Conservation (phyloP, 2,329 filamentous ascomycete genomes). For the Fusarium sp. region DNA sequence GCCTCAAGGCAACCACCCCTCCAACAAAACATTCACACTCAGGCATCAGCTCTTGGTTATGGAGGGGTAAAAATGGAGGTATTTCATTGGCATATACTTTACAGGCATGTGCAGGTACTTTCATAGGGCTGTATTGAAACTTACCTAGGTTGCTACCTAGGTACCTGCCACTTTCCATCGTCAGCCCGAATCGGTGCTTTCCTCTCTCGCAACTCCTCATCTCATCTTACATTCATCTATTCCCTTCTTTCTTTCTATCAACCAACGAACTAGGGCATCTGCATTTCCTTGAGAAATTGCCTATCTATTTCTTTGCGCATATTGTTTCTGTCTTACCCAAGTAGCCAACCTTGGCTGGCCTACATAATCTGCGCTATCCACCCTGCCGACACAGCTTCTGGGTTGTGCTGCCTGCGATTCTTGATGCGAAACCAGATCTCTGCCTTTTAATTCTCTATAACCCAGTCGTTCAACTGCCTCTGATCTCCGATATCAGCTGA, state of each 20-base stretch:
- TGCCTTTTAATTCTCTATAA: neutral
- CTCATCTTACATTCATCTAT: conserved; percentile 6
- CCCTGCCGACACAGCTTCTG: conserved; percentile 3
- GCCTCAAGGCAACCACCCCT: conserved; percentile 33
- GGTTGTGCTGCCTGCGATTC: neutral
- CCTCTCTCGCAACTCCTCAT: neutral
- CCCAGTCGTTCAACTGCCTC: neutral
- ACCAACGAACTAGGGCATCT: neutral
- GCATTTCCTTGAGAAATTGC: too few species aligned
- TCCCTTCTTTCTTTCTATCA: neutral
- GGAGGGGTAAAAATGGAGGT: neutral
- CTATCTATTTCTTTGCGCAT: neutral
- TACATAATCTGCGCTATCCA: neutral
- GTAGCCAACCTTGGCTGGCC: neutral
- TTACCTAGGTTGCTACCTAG: neutral
- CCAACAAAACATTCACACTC: conserved; percentile 6
- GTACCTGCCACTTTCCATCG: neutral
- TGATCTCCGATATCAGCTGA: neutral
- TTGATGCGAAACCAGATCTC: neutral
- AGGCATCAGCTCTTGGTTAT: conserved; percentile 22
- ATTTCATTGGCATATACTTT: neutral
- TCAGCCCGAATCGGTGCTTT: conserved; percentile 11
- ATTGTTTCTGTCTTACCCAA: neutral
- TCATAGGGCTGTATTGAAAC: conserved; percentile 7
- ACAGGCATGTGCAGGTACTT: neutral